Conservation (phyloP, 2,329 filamentous ascomycete genomes). For the Triangularia verruculosa region DNA sequence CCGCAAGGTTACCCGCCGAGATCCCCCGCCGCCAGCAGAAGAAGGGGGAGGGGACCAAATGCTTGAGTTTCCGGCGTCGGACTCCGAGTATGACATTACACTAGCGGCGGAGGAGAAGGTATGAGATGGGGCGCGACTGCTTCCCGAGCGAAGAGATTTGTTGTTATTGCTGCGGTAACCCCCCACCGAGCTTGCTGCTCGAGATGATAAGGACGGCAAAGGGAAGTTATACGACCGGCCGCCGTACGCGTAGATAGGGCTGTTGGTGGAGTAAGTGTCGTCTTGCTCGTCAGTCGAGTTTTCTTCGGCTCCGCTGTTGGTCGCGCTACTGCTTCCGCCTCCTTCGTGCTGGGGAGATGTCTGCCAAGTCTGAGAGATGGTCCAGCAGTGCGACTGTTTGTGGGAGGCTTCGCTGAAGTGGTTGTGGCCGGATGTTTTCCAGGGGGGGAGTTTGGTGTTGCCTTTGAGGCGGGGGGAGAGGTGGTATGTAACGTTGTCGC, state of each 20-base stretch:
- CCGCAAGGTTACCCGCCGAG: slow-evolving; percentile 10
- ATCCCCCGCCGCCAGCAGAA: slow-evolving; percentile 13
- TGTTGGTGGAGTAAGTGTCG: slow-evolving; percentile 23
- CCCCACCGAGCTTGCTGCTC: slow-evolving; percentile 22
- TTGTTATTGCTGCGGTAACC: slow-evolving; percentile 25
- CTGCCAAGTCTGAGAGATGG: slow-evolving; percentile 42
- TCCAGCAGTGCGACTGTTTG: slow-evolving; percentile 54
- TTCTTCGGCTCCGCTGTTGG: slow-evolving; percentile 29
- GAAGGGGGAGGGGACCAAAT: slow-evolving; percentile 23
- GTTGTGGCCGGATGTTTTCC: slow-evolving; percentile 40
- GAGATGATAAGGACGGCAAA: slow-evolving; percentile 25
- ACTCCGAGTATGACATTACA: slow-evolving; percentile 30
- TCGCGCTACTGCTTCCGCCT: slow-evolving; percentile 31
- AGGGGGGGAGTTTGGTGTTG: slow-evolving; percentile 50
- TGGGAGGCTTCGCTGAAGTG: slow-evolving; percentile 41
- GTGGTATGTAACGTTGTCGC: slow-evolving; percentile 54
- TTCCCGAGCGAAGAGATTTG: not conserved
- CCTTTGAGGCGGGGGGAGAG: slow-evolving; percentile 53
- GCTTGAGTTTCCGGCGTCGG: slow-evolving; percentile 30
- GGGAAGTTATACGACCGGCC: slow-evolving; percentile 29
- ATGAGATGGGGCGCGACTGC: slow-evolving; percentile 21
- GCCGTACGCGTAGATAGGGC: slow-evolving; percentile 21
- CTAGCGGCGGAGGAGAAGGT: slow-evolving; percentile 31
- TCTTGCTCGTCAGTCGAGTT: slow-evolving; percentile 6
- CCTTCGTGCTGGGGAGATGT: slow-evolving; percentile 17